Base-by-base conservation (phyloP, 768 basidiomycete species). In the Podaxis mareebaensis region DNA sequence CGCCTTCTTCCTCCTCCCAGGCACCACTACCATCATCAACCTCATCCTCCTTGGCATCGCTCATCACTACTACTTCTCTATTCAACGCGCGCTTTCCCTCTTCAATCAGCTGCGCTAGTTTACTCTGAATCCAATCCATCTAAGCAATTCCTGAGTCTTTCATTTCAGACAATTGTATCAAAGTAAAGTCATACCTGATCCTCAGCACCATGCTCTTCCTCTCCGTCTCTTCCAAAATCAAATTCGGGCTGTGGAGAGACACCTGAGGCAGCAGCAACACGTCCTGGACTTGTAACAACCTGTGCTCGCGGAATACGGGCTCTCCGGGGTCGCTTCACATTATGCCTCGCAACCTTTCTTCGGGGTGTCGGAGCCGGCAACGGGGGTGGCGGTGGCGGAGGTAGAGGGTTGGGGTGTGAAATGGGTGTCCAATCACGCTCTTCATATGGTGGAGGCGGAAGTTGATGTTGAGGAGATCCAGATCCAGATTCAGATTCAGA, bases 51-150 rank as follows among this genome's bases (percentile, higher is more conserved):
- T 86, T 79, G 3, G 81, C 79, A 53, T 92, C 91, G 64, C 86
- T 87, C 83, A 87, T 85, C 3, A 92, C 85, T 8, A 94, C 92
- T 15, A 95, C 81, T 71, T 94, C 91, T n/a, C 83, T 78, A 13
- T 83, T 85, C 6, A 95, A 80, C 0, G 93, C 93, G 52, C 83
- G 85, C 70, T 90, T 87, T 15, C 93, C 93, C 68, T 94, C 86
- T 69, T 87, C 85, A 66, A 95, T 94, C 56, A 94, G 83, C 64
- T 75, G 76, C 28, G 84, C 74, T 33, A 95, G 82, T 66, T 84
- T 85, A 65, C 84, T 86, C 20, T 90, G 89, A 64, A 93, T 89
- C 90, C 90, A 92, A 67, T 92, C 90, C 89, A 93, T 93, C 82
- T 92, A 69, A n/a, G 15, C 2, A 58, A 26, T 53, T 44, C 33